These are phyloP conservation scores for Cyclotella baltica DNA, from an alignment of 108 stramenopile species.

Conservation along the genomic window DNA sequence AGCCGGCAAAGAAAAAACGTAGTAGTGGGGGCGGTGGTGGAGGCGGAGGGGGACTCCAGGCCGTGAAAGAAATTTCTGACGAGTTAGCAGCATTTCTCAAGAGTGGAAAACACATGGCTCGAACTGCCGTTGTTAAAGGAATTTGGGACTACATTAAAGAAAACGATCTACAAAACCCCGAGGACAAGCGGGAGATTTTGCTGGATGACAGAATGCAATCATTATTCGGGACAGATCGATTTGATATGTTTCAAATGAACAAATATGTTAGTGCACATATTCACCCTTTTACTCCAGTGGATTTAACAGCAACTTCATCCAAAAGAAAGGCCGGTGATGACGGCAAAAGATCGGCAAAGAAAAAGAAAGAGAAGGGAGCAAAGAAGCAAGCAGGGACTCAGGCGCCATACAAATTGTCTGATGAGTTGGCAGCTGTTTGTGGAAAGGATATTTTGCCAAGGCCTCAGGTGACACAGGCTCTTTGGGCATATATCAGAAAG, in stretches of 20 bases:
- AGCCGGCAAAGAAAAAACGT: slow-evolving; percentile 52
- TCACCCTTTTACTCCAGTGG: slow-evolving; percentile 80
- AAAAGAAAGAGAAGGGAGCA: slow-evolving; percentile 52
- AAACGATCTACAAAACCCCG: slow-evolving; percentile 88
- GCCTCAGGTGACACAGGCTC: slow-evolving; percentile 80
- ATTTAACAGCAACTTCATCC: slow-evolving; percentile 52
- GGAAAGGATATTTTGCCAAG: slow-evolving; percentile 77
- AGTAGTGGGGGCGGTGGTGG: slow-evolving; percentile 31
- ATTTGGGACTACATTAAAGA: slow-evolving; percentile 90
- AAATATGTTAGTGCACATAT: slow-evolving; percentile 72
- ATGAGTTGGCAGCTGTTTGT: slow-evolving; percentile 67
- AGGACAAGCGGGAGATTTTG: slow-evolving; percentile 82
- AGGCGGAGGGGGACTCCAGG: slow-evolving; percentile 66
- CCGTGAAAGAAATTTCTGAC: slow-evolving; percentile 71
- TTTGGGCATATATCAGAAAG: slow-evolving; percentile 91
- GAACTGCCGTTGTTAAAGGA: slow-evolving; percentile 82
- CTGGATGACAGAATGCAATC: slow-evolving; percentile 62
- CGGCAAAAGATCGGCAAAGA: slow-evolving; percentile 17
- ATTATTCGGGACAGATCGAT: slow-evolving; percentile 54
- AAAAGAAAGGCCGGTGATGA: slow-evolving; percentile 49
- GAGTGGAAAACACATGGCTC: slow-evolving; percentile 62
- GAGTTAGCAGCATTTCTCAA: slow-evolving; percentile 74
- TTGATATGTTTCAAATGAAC: slow-evolving; percentile 49
- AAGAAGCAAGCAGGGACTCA: slow-evolving; percentile 70
- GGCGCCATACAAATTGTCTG: slow-evolving; percentile 78